These are phyloP conservation scores for Aspergillus sp. DNA, from an alignment of 2,329 filamentous ascomycete genomes.

Conservation along the genomic window DNA sequence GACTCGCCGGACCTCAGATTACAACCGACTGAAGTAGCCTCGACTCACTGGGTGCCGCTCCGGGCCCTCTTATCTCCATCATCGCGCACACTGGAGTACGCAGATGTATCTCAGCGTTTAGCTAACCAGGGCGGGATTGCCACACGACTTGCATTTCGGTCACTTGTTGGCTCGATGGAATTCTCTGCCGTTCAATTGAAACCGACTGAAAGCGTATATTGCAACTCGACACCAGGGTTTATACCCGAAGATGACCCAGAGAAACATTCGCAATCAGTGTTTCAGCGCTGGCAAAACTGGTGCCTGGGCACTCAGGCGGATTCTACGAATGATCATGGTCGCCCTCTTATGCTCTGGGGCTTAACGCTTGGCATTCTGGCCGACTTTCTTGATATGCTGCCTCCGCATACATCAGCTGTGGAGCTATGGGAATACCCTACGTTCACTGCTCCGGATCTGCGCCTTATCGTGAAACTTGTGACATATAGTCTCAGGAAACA, in stretches of 20 bases:
- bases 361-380: slow-evolving; percentile 59
- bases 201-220: slow-evolving; percentile 54
- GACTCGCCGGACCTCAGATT: slow-evolving; percentile 50
- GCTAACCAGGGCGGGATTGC: slow-evolving; percentile 49
- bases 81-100: slow-evolving; percentile 54
- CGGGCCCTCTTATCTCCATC: slow-evolving; percentile 52
- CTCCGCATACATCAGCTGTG: slow-evolving; percentile 51
- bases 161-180: slow-evolving; percentile 57
- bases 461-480: slow-evolving; percentile 51
- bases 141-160: slow-evolving; percentile 47
- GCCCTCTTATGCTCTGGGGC: slow-evolving; percentile 58
- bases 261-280: slow-evolving; percentile 11
- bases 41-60: slow-evolving; percentile 61
- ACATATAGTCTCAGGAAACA: slow-evolving; percentile 50
- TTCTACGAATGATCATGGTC: slow-evolving; percentile 21
- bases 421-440: slow-evolving; percentile 60
- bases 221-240: slow-evolving; percentile 46
- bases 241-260: slow-evolving; percentile 28
- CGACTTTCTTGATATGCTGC: slow-evolving; percentile 60
- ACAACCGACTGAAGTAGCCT: slow-evolving; percentile 61
- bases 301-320: slow-evolving; percentile 21
- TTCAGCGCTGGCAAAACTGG: slow-evolving; percentile 22
- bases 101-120: slow-evolving; percentile 56
- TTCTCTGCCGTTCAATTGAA: slow-evolving; percentile 57
- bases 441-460: slow-evolving; percentile 56